Evolutionary conservation across 352 stramenopile species (phyloP).

Genomic region (Globisporangium spiculum): DNA sequence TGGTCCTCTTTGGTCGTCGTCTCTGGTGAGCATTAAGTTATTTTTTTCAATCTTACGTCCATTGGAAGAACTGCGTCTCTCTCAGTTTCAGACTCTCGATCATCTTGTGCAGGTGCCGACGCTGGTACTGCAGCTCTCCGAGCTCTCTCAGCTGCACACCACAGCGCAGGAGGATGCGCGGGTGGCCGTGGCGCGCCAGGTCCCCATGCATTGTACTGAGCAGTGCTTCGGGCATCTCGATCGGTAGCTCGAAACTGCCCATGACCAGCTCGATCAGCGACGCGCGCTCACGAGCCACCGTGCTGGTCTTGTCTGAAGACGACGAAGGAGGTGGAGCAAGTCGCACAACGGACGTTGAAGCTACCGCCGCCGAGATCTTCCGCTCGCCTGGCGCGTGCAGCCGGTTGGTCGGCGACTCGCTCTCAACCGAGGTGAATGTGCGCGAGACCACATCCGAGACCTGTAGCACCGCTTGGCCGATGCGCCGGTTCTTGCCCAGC

Average conservation of each 20-base stretch:
- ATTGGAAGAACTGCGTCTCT: conserved; percentile 52
- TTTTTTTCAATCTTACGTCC: conserved; percentile 31
- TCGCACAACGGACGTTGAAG: neutral
- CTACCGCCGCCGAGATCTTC: neutral
- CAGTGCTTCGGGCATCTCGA: conserved; percentile 57
- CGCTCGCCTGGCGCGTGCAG: neutral
- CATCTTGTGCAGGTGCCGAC: conserved; percentile 33
- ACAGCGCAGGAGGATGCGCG: conserved; percentile 52
- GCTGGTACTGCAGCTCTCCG: conserved; percentile 40
- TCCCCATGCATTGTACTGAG: conserved; percentile 38
- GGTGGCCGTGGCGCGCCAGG: conserved; percentile 42
- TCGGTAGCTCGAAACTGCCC: conserved; percentile 60
- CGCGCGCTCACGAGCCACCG: neutral
- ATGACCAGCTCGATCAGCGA: conserved; percentile 25
- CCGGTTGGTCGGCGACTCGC: conserved; percentile 4
- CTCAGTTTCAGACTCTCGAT: conserved; percentile 35
- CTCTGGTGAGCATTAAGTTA: conserved; percentile 36
- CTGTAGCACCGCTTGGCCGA: conserved; percentile 41
- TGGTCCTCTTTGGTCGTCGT: conserved; percentile 4
- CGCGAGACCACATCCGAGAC: conserved; percentile 51
- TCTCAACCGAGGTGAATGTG: conserved; percentile 17
- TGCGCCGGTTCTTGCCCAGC: conserved; percentile 42
- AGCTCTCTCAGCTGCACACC: conserved; percentile 47
- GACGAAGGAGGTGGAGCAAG: neutral
- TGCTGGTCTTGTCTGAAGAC: neutral